Percentiles rank a stretch among this genome's conserved stretches.
Evolutionary conservation across 2,329 filamentous ascomycete species (phyloP).

Genomic region (Pyricularia grisea): DNA sequence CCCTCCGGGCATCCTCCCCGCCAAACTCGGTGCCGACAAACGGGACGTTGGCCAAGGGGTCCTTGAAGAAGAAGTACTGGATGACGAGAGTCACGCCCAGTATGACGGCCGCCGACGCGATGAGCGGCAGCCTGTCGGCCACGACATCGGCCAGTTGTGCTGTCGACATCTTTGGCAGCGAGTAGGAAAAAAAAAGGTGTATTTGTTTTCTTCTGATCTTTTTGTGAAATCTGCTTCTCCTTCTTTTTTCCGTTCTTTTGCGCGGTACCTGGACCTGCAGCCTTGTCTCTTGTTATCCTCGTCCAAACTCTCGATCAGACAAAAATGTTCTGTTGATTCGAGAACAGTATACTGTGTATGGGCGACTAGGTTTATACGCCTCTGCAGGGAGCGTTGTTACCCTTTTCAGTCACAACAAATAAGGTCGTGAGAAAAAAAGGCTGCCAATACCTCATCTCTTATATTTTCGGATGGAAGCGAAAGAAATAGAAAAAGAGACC

Average conservation of each 20-base stretch:
- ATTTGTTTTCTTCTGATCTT: neutral
- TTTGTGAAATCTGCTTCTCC: too few species aligned
- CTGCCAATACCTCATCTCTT: too few species aligned
- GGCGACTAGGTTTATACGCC: too few species aligned
- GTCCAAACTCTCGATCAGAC: too few species aligned
- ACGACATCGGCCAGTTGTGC: neutral
- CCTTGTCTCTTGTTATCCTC: too few species aligned
- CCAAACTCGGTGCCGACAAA: slow-evolving; percentile 17
- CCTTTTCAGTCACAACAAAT: too few species aligned
- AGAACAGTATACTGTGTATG: too few species aligned
- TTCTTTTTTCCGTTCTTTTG: neutral
- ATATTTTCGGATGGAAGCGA: too few species aligned
- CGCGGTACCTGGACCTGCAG: neutral
- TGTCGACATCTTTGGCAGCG: neutral
- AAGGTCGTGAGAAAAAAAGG: too few species aligned
- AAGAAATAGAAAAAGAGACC: too few species aligned
- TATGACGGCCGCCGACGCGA: slow-evolving; percentile 10
- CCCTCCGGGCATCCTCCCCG: slow-evolving; percentile 15
- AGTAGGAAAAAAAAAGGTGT: neutral
- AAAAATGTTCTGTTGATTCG: too few species aligned
- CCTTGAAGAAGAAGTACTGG: slow-evolving; percentile 10
- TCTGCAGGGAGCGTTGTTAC: too few species aligned
- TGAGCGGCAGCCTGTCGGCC: slow-evolving; percentile 8
- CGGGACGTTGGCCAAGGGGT: slow-evolving; percentile 15
- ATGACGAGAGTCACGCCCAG: slow-evolving; percentile 10